A percentile compares a stretch with the other conserved stretches of the same genome.
Conservation (phyloP, 192 early-diverging fungal genomes). For the Entophlyctis luteolus region DNA sequence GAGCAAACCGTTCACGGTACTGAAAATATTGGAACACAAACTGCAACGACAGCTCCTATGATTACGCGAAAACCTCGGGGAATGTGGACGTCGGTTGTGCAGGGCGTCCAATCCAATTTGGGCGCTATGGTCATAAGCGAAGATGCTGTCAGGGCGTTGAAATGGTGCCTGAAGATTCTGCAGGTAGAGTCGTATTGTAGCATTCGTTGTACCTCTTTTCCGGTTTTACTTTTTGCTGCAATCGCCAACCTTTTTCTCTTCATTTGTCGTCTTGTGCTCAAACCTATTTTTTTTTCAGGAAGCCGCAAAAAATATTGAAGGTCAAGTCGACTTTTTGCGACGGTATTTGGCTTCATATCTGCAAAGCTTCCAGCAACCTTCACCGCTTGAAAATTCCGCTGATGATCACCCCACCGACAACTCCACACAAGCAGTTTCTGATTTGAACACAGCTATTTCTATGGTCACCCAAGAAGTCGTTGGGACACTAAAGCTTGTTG, state of each 20-base stretch:
- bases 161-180: conserved; percentile 76
- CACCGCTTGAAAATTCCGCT: neutral
- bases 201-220: neutral
- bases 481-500: conserved; percentile 76
- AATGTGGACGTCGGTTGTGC: conserved; percentile 62
- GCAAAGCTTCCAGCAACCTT: conserved; percentile 1
- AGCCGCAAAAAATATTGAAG: conserved; percentile 55
- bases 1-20: too few relatives aligned
- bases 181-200: conserved; percentile 41
- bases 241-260: neutral
- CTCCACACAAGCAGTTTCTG: conserved; percentile 24
- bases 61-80: conserved; percentile 42
- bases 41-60: conserved; percentile 35
- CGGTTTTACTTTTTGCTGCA: neutral
- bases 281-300: conserved; percentile 52
- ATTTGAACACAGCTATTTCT: conserved; percentile 20
- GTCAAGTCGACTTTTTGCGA: conserved; percentile 30
- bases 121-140: conserved; percentile 79
- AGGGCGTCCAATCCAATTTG: conserved; percentile 51
- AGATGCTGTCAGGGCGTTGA: conserved; percentile 79
- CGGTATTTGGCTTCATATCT: conserved; percentile 24
- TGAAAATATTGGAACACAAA: too few relatives aligned
- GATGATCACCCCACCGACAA: conserved; percentile 12
- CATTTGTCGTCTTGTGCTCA: too few relatives aligned
- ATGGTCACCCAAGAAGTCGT: conserved; percentile 75